Base-by-base conservation (phyloP, 2,329 filamentous ascomycete genomes). In the Penicillium sp. region DNA sequence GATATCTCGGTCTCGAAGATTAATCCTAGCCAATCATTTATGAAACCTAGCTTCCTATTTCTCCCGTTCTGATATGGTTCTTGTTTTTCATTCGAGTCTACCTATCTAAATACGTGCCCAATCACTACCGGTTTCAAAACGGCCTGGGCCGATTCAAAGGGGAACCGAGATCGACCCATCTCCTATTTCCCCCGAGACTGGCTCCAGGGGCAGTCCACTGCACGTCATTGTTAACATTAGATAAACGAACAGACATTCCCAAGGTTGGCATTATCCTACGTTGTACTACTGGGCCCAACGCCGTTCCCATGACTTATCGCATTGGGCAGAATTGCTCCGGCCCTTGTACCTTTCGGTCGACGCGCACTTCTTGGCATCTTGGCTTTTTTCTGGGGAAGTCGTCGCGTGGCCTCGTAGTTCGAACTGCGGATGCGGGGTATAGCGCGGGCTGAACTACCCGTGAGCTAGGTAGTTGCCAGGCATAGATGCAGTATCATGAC, bases 181-280 rank as follows among this genome's bases (percentile, higher is more conserved):
- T 63, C 61, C 61, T 64, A 64, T 48, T 61, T 64, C 45, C 51
- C 48, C 61, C 61, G 61, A 64, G n/a, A 10, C 29, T 34, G 19
- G 19, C 18, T 11, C 38, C 40, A 50, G 35, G 32, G 13, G 32
- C 43, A 18, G 11, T 39, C 16, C 9, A n/a, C 29, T 52, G 40
- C 55, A 61, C 55, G 61, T 63, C 60, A 64, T 61, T 38, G 34
- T 47, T 36, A 18, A 39, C n/a, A 39, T 39, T 29, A n/a, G 29
- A 26, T 23, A 23, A 5, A 5, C 5, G 3, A 23, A 23, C 23
- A 23, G 23, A 23, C 23, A 23, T 23, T 23, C 23, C 23, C 23
- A 23, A 23, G 23, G 23, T 23, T 23, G 23, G 23, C 23, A 23
- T 23, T 23, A 23, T 23, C 23, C 23, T 23, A 23, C 23, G 23